Evolutionary conservation across 163 green algal species (phyloP), one percentile per base, ranked within the genome.

Genomic region (Volvox carteri): DNA sequence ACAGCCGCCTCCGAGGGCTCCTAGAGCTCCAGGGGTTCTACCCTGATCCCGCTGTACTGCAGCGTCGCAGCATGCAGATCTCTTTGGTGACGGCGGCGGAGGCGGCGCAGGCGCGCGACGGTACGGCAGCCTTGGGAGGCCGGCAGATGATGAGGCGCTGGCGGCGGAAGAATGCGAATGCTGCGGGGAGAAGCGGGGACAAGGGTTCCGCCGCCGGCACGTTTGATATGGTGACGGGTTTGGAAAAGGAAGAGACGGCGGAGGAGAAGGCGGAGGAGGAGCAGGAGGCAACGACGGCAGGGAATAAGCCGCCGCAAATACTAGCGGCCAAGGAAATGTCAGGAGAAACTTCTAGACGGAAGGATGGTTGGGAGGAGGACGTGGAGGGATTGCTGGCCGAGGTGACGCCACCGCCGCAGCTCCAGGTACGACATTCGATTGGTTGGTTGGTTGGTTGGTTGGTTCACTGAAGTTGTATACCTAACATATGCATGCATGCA

Each of bases 31-130:
- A 81, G 23, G 83, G 83, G 21, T 88, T 83, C 28, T 88, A 83
- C 39, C 83, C 83, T 5, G 83, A 88, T 37, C 67, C 83, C 2
- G 83, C 83, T 6, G 81, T 73, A 50, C 25, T 88, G 48, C 83
- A 81, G 67, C 83, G 83, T 37, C 83, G 70, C 37, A 88, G 83
- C 68, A 81, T 52, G 37, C 83, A 88, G 68, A 73, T 88, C 35
- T 83, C 68, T 5, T 70, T 88, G 48, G 83, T 88, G 25, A 88
- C 83, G 8, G 83, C 83, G 25, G 83, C 83, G 50, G 83, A 88
- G 83, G 83, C 67, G 48, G 83, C 37, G 48, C 68, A 88, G 83
- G 83, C 68, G 9, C 67, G 83, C 4, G 35, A 83, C 25, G 30
- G 62, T 9, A 37, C 35, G 11, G 67, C 33, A 52, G 42, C 30